Base-by-base conservation (phyloP, 2,329 filamentous ascomycete genomes). In the Trichoderma oligosporum region DNA sequence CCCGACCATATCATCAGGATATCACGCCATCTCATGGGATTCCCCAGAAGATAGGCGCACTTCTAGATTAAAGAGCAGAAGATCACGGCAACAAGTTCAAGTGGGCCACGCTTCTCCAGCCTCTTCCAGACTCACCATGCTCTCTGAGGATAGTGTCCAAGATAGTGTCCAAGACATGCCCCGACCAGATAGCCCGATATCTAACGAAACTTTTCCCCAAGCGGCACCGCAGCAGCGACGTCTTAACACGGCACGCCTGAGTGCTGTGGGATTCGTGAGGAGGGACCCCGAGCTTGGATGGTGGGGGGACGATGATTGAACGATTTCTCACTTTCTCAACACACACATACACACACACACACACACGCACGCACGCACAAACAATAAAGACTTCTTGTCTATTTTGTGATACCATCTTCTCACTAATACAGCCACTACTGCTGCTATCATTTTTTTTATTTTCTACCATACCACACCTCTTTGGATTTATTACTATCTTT, bases 291-390 rank as follows among this genome's bases (percentile, higher is more conserved):
- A 70, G 7, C 63, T 69, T 33, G 70, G 71, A 2, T 72, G 67
- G 64, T 75, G 72, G 74, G 74, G 72, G n/a, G 73, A 77, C 46
- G 73, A 77, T 39, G 73, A 68, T 53, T 69, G 61, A 67, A 59
- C 31, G 38, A 48, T 7, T 14, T 14, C 14, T 36, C 9, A 7
- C n/a, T 7, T 7, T 27, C n/a, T 16, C 7, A 16, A 8, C 25
- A 12, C 35, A 12, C 14, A 18, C 31, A n/a, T 4, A 45, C 20
- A 0, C 29, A 20, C 8, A 24, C 16, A 6, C 18, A 27, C n/a
- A 12, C n/a, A 14, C 25, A 29, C 22, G 45, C 31, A n/a, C 2
- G 36, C 20, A 0, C 29, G n/a, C 8, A 24, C 16, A 6, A 18
- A 27, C n/a, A 12, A 11, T 20, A 16, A 29, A n/a, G 45, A 2